phyloP scores from a whole-genome alignment of 1,284 basidiomycete species.

The Ustilago trichophora region DNA sequence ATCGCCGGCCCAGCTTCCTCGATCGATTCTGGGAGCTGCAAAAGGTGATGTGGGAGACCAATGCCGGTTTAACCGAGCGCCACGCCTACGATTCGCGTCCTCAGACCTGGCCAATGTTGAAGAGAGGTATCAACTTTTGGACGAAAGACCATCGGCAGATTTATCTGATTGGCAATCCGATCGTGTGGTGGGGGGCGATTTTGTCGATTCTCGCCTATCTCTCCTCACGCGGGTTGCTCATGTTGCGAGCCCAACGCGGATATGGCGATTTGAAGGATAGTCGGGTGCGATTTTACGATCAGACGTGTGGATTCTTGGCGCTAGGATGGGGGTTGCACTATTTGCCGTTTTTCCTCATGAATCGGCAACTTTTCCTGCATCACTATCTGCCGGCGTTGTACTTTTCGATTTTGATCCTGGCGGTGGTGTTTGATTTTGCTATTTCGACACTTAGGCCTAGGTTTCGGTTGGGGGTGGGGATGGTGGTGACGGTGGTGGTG shows the following conservation, averaged over 20 bases:
- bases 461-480: conserved; percentile 81
- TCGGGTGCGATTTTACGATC: conserved; percentile 86
- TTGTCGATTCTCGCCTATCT: conserved; percentile 77
- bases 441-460: conserved; percentile 81
- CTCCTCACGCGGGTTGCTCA: conserved; percentile 77
- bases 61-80: conserved; percentile 90
- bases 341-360: conserved; percentile 95
- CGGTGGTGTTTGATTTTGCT: conserved; percentile 82
- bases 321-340: conserved; percentile 95
- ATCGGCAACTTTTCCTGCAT: conserved; percentile 93
- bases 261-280: conserved; percentile 89
- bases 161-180: conserved; percentile 92
- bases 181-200: conserved; percentile 88
- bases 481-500: conserved; percentile 76
- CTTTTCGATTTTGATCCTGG: conserved; percentile 84
- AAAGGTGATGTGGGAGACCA: conserved; percentile 97
- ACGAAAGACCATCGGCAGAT: conserved; percentile 94
- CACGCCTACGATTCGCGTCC: conserved; percentile 95
- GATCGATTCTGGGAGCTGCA: conserved; percentile 91
- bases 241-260: conserved; percentile 88
- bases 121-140: conserved; percentile 95
- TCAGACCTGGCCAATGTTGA: conserved; percentile 84
- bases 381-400: conserved; percentile 97
- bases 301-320: conserved; percentile 87
- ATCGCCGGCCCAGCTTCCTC: conserved; percentile 84